These are phyloP conservation scores for Forsythia viridissima DNA, from an alignment of 257 asterid genomes.

Conservation along the genomic window DNA sequence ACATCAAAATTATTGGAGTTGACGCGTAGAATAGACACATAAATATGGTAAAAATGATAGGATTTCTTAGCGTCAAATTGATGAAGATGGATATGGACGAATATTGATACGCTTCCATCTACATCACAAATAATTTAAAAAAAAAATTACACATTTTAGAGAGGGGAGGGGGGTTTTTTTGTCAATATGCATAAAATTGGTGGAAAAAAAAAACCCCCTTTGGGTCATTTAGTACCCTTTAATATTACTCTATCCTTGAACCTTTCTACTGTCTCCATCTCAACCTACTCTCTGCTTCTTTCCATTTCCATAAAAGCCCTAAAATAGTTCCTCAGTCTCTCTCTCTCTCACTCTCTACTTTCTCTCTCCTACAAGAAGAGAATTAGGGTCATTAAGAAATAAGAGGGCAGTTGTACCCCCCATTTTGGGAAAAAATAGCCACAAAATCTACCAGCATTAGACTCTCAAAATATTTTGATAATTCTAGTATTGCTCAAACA, in stretches of 20 bases:
- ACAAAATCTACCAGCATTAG: constrained; percentile 29
- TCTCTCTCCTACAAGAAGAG: constrained; percentile 19
- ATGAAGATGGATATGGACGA: too few relatives aligned
- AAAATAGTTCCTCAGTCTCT: constrained; percentile 26
- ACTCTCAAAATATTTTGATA: constrained; percentile 19
- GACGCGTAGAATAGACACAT: too few relatives aligned
- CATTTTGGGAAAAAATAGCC: constrained; percentile 42
- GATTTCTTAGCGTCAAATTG: too few relatives aligned
- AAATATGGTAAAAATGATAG: too few relatives aligned
- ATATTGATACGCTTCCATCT: too few relatives aligned
- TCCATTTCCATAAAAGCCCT: constrained; percentile 53
- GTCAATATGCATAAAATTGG: constrained; percentile 10
- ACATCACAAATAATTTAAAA: too few relatives aligned
- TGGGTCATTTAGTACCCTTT: constrained; percentile 29
- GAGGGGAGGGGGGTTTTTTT: neutral
- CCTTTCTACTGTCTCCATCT: constrained; percentile 62
- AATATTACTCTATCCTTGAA: constrained; percentile 30
- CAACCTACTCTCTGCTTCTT: constrained; percentile 49
- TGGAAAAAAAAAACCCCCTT: neutral
- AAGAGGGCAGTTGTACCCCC: constrained; percentile 42
- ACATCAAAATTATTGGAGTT: neutral
- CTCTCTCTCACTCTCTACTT: constrained; percentile 30
- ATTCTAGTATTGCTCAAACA: constrained; percentile 42
- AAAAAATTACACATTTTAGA: too few relatives aligned
- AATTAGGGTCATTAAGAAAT: constrained; percentile 25